Conservation (phyloP, 2,329 filamentous ascomycete genomes). For the Hypocreales sp. region DNA sequence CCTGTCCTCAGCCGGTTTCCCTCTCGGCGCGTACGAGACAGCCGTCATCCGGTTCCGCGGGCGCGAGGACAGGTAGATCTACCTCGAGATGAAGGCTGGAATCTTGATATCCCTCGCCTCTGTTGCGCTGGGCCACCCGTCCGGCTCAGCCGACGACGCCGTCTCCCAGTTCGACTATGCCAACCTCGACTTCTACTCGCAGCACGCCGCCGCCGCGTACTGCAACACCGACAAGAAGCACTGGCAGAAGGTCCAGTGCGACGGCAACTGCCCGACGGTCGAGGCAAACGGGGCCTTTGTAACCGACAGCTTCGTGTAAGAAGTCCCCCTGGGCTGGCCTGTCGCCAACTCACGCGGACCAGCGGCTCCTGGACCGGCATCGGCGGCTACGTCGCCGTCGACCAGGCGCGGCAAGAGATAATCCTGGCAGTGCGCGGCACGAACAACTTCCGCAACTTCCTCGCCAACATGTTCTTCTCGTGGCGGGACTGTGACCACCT, state of each 20-base stretch:
- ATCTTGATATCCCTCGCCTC: no score
- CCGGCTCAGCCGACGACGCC: no score
- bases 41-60: no score
- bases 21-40: no score
- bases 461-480: slow-evolving; percentile 31
- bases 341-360: slow-evolving; percentile 5
- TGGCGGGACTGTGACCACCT: slow-evolving; percentile 14
- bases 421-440: slow-evolving; percentile 47
- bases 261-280: slow-evolving; percentile 26
- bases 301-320: slow-evolving; percentile 24
- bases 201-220: slow-evolving; percentile 36
- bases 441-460: slow-evolving; percentile 42
- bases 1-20: no score
- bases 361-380: slow-evolving; percentile 28
- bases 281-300: slow-evolving; percentile 26
- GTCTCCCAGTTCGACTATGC: no score
- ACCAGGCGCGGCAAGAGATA: slow-evolving; percentile 33
- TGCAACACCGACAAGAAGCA: slow-evolving; percentile 30
- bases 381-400: slow-evolving; percentile 34
- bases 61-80: no score
- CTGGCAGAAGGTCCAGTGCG: slow-evolving; percentile 26
- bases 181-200: slow-evolving; percentile 30
- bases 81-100: no score
- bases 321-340: no score
- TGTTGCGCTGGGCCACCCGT: no score